Evolutionary conservation across 2,329 filamentous ascomycete genomes (phyloP).

Genomic region (Lecanosticta acicola): DNA sequence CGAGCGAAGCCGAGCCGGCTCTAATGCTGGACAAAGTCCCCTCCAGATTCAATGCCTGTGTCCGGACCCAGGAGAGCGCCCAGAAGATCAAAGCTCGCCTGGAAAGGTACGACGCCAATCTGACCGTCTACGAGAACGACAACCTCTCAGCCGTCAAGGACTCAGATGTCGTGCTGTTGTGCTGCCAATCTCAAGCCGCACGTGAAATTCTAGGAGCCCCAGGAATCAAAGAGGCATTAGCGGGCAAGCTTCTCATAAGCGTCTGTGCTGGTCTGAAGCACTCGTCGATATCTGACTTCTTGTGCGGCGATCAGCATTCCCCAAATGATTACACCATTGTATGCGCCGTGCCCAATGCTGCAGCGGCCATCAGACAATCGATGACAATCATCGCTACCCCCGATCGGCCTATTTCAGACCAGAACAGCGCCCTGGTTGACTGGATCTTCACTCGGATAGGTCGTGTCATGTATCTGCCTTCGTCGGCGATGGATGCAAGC

Average conservation of each 20-base stretch:
- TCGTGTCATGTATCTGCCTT: conserved; percentile 61
- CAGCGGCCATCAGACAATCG: conserved; percentile 68
- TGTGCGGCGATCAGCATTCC: conserved; percentile 51
- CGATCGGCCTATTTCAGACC: conserved; percentile 52
- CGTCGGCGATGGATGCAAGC: conserved; percentile 63
- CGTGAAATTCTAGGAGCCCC: conserved; percentile 60
- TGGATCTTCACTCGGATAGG: conserved; percentile 76
- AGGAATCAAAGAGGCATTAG: conserved; percentile 66
- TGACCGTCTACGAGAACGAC: conserved; percentile 65
- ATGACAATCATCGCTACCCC: conserved; percentile 71
- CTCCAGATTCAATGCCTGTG: conserved; percentile 73
- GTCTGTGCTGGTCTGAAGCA: conserved; percentile 73
- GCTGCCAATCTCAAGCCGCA: conserved; percentile 75
- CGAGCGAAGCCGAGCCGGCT: conserved; percentile 5
- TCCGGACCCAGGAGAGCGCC: conserved; percentile 63
- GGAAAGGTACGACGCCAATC: conserved; percentile 54
- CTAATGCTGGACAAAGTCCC: conserved; percentile 58
- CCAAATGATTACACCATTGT: conserved; percentile 59
- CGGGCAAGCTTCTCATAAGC: conserved; percentile 74
- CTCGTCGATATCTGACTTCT: conserved; percentile 52
- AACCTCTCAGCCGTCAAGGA: conserved; percentile 63
- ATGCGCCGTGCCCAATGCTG: conserved; percentile 80
- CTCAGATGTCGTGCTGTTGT: conserved; percentile 69
- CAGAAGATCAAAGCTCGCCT: conserved; percentile 63
- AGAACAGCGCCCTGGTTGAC: conserved; percentile 54